A percentile compares a stretch with the other conserved stretches of the same genome.
Conservation (phyloP, 257 asterid genomes). For the Nyctanthes arbortristis region DNA sequence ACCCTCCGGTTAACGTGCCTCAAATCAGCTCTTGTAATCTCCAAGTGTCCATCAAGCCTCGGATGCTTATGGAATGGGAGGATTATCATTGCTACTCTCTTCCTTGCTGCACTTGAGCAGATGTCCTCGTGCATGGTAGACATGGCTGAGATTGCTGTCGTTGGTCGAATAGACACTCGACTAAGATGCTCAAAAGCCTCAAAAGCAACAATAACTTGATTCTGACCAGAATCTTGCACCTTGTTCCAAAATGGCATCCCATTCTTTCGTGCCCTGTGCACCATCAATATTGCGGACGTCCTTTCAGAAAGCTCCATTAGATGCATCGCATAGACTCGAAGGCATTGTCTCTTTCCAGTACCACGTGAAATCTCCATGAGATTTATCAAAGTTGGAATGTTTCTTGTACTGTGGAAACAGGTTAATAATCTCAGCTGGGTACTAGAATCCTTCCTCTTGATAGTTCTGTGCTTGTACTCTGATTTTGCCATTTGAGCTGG, state of each 20-base stretch:
- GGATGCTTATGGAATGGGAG: constrained; percentile 70
- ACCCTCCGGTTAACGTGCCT: constrained; percentile 61
- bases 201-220: constrained; percentile 60
- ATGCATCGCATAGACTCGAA: constrained; percentile 77
- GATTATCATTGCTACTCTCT: constrained; percentile 54
- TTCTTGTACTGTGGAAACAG: constrained; percentile 60
- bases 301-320: constrained; percentile 78
- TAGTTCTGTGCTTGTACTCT: constrained; percentile 56
- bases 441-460: constrained; percentile 47
- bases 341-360: constrained; percentile 51
- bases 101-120: constrained; percentile 47
- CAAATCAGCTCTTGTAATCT: constrained; percentile 52
- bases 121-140: constrained; percentile 72
- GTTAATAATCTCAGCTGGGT: constrained; percentile 52
- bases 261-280: constrained; percentile 60
- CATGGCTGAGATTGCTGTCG: constrained; percentile 63
- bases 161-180: constrained; percentile 64
- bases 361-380: constrained; percentile 76
- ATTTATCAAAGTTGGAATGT: constrained; percentile 58
- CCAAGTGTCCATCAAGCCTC: constrained; percentile 62
- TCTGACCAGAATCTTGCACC: constrained; percentile 22
- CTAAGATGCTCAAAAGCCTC: constrained; percentile 70
- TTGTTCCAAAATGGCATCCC: constrained; percentile 76
- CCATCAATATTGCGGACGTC: constrained; percentile 72
- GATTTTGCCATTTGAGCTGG: constrained; percentile 48